Base-by-base conservation (phyloP, 2,329 filamentous ascomycete species). In the Clonostachys chloroleuca region DNA sequence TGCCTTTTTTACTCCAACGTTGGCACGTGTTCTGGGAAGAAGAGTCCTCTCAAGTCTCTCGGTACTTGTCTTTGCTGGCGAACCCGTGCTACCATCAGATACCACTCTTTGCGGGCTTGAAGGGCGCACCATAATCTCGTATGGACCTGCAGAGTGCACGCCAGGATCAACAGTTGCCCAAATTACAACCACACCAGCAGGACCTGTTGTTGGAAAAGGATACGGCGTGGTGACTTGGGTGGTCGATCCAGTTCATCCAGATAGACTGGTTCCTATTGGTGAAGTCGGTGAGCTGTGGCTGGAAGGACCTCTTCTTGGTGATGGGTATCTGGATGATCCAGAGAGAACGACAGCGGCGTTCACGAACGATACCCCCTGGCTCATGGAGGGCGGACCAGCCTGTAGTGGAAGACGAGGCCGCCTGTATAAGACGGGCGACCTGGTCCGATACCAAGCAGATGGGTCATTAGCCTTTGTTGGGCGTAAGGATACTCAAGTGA, bases 401-500 rank as follows among this genome's bases (percentile, higher is more conserved):
- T 24, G 39, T 33, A 55, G 59, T 12, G 37, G 45, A 35, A 41
- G 47, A 20, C 33, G 82, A 59, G 91, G 91, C 2, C 80, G 83
- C 2, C 66, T 96, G 1, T 96, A 95, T 59, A 80, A 88, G 14
- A 91, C 86, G 34, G 91, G 92, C 1, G 91, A 96, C 57, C 74
- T 89, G 56, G 92, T 90, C 0, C 77, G 89, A 17, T 79, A 96
- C 67, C 77, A 95, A 10, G 73, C 82, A 0, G 87, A 95, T 58
- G 87, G 88, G 0, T 86, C 84, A 0, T 72, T 96, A 6, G 65
- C 87, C 5, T 88, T 92, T 39, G 66, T 81, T 12, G 88, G 75
- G 42, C 68, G 80, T 30, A 77, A 76, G 52, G 79, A 83, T 51
- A 70, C 69, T 0, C 79, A 83, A 54, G 70, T 82, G 44, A 84